Conservation (phyloP, 495 filamentous ascomycete species). For the Neurospora sp. region DNA sequence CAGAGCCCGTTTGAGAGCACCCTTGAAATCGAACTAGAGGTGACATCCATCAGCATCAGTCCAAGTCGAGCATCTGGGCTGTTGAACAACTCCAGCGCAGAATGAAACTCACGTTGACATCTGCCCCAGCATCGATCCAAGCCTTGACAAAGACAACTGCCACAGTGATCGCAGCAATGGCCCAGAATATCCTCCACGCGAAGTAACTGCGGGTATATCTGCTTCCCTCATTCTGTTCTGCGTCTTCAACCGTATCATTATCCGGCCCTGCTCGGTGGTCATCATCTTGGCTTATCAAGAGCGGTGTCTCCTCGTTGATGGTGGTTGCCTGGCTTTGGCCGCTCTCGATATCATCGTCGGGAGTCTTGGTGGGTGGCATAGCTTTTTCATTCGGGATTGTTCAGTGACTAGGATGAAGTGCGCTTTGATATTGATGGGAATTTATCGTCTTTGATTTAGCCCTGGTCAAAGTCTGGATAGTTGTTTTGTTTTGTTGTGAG, state of each 20-base stretch:
- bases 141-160: slow-evolving; percentile 20
- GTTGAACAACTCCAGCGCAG: background rate
- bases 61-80: background rate
- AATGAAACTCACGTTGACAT: slow-evolving; percentile 16
- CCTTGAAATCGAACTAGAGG: slow-evolving; percentile 18
- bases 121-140: slow-evolving; percentile 21
- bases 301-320: background rate
- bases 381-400: background rate
- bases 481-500: background rate
- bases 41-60: background rate
- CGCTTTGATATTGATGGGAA: background rate
- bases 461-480: background rate
- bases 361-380: background rate
- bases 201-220: background rate
- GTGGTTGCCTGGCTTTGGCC: background rate
- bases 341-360: background rate
- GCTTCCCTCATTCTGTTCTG: background rate
- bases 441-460: background rate
- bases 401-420: background rate
- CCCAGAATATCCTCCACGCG: slow-evolving; percentile 17
- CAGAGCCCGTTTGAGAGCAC: slow-evolving; percentile 19
- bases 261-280: background rate
- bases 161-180: slow-evolving; percentile 6
- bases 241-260: background rate
- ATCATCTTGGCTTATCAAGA: background rate